phyloP scores from a whole-genome alignment of 2,329 filamentous ascomycete species.

The Claviceps sp. region DNA sequence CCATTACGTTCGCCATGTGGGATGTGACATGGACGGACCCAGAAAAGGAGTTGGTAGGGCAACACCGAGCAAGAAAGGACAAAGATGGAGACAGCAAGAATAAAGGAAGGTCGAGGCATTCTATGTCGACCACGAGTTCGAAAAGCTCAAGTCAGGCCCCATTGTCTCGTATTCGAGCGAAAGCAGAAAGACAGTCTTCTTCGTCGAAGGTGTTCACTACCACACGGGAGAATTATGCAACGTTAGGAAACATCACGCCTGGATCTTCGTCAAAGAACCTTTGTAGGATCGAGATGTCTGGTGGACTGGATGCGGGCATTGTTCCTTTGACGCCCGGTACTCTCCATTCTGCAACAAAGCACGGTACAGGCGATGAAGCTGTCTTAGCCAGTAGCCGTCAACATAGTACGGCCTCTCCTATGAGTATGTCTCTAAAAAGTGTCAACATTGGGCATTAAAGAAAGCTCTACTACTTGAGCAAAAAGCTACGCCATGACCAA shows the following conservation, averaged over 20 bases:
- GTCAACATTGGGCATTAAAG: not conserved
- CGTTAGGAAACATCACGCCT: not conserved
- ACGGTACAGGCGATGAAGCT: not conserved
- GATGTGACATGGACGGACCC: constrained; percentile 47
- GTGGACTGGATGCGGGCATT: not conserved
- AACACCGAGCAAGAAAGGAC: constrained; percentile 37
- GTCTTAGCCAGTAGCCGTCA: not conserved
- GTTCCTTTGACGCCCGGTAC: not conserved
- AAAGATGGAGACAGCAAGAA: constrained; percentile 9
- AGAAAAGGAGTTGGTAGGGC: constrained; percentile 37
- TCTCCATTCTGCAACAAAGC: not conserved
- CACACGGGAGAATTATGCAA: not conserved
- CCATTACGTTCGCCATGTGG: constrained; percentile 30
- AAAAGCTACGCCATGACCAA: not conserved
- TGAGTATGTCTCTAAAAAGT: not conserved
- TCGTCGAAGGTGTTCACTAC: constrained; percentile 2
- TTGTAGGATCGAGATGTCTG: constrained; percentile 4
- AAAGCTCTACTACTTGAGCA: not conserved
- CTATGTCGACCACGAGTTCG: constrained; percentile 6
- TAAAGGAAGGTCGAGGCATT: constrained; percentile 2
- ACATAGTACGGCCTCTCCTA: not conserved
- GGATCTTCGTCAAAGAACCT: not conserved
- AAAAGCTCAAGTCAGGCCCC: constrained; percentile 2
- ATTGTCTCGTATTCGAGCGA: constrained; percentile 17
- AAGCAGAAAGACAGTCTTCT: constrained; percentile 8